These are phyloP conservation scores for Lipomyces yamadae DNA, from an alignment of 805 yeast species.

Conservation along the genomic window DNA sequence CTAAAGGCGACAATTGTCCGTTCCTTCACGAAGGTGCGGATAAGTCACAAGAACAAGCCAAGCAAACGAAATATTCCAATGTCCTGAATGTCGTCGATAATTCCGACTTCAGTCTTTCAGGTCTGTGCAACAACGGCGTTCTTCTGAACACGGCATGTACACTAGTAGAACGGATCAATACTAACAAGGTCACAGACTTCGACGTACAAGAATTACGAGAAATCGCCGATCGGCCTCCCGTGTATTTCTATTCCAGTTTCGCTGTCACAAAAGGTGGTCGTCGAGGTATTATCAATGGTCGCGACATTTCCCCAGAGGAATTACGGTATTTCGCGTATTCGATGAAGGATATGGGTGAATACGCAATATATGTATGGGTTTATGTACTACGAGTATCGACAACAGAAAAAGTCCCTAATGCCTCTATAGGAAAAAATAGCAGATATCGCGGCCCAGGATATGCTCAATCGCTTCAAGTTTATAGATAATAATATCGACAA, in stretches of 20 bases:
- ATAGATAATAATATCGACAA: constrained; percentile 7
- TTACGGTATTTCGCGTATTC: constrained; percentile 18
- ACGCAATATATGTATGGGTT: constrained; percentile 15
- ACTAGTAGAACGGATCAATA: neutral
- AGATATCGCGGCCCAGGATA: constrained; percentile 11
- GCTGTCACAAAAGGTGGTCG: constrained; percentile 14
- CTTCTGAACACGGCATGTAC: neutral
- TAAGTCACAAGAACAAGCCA: neutral
- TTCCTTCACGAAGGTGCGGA: constrained; percentile 12
- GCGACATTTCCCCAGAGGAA: constrained; percentile 31
- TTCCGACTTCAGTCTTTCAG: neutral
- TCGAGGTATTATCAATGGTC: constrained; percentile 15
- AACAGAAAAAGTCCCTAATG: neutral
- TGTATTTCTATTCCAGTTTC: constrained; percentile 15
- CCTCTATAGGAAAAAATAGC: constrained; percentile 8
- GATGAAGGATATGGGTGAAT: constrained; percentile 9
- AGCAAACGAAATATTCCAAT: neutral
- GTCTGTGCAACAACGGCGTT: neutral
- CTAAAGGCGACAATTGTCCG: constrained; percentile 7
- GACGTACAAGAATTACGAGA: neutral
- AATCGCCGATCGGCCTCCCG: constrained; percentile 19
- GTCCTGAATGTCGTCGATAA: neutral
- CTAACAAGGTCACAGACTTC: neutral
- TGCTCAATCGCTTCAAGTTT: constrained; percentile 16
- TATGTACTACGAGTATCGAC: neutral